Conservation (phyloP, 2,329 filamentous ascomycete species). For the Colletotrichum incanum region DNA sequence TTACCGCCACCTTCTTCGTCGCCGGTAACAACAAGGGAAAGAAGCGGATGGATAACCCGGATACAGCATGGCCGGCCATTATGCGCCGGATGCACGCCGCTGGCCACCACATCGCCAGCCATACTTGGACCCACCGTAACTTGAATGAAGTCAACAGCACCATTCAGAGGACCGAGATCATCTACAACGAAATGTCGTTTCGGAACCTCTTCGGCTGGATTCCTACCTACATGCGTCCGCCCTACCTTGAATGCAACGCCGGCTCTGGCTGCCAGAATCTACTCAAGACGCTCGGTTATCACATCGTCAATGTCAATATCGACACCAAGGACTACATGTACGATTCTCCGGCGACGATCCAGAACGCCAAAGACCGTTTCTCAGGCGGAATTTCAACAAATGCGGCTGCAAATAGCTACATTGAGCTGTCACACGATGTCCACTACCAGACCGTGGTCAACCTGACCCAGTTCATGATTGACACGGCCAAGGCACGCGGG, state of each 20-base stretch:
- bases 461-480: constrained; percentile 59
- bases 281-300: constrained; percentile 64
- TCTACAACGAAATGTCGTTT: constrained; percentile 52
- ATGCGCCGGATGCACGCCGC: constrained; percentile 58
- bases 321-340: constrained; percentile 76
- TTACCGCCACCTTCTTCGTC: constrained; percentile 61
- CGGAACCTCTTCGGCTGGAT: constrained; percentile 59
- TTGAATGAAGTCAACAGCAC: constrained; percentile 47
- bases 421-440: constrained; percentile 63
- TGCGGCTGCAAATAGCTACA: constrained; percentile 54
- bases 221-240: constrained; percentile 62
- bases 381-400: constrained; percentile 51
- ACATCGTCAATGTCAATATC: constrained; percentile 70
- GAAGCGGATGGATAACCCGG: constrained; percentile 57
- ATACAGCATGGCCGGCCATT: constrained; percentile 53
- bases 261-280: constrained; percentile 41
- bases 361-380: constrained; percentile 62
- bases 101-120: constrained; percentile 64
- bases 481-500: constrained; percentile 57
- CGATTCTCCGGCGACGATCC: constrained; percentile 60
- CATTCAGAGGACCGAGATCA: constrained; percentile 48
- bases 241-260: constrained; percentile 50
- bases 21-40: constrained; percentile 60
- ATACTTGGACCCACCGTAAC: constrained; percentile 57
- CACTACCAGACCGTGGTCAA: constrained; percentile 53